A percentile compares a stretch with the other conserved stretches of the same genome.
These are phyloP conservation scores for Cladorrhinum sp. DNA, from an alignment of 2,329 filamentous ascomycete species.

Conservation along the genomic window DNA sequence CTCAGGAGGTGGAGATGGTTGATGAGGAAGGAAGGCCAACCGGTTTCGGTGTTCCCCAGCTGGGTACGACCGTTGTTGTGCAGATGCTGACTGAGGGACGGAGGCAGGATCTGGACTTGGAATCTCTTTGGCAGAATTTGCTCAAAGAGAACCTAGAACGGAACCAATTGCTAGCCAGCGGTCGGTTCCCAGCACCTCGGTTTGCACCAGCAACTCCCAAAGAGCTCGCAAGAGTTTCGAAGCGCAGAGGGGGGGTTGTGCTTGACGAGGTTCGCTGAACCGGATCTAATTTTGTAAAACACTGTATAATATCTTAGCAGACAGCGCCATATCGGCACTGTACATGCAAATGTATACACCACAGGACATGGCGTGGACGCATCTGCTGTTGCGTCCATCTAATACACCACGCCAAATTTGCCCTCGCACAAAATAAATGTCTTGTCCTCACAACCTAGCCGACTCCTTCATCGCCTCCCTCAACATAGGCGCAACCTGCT, in stretches of 20 bases:
- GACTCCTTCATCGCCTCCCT: constrained; percentile 50
- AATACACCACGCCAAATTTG: no score
- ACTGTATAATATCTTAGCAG: not conserved
- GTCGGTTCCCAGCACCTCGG: not conserved
- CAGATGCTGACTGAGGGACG: constrained; percentile 57
- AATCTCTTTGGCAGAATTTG: constrained; percentile 48
- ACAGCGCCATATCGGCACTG: not conserved
- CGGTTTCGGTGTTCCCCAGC: constrained; percentile 65
- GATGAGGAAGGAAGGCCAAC: constrained; percentile 59
- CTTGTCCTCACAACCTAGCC: constrained; percentile 24
- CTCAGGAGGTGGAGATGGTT: constrained; percentile 42
- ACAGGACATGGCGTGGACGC: not conserved
- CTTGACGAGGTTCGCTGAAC: not conserved
- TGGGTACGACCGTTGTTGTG: constrained; percentile 53
- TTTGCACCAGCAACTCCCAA: not conserved
- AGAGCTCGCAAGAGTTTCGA: not conserved
- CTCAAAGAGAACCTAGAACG: constrained; percentile 32
- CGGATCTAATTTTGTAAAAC: not conserved
- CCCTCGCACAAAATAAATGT: not conserved
- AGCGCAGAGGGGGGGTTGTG: not conserved
- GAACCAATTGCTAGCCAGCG: not conserved
- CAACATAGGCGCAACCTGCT: constrained; percentile 67
- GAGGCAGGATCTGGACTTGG: constrained; percentile 51
- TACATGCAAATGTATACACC: not conserved
- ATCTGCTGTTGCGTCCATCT: not conserved